Base-by-base conservation (phyloP, 768 basidiomycete genomes). In the Galerina sulciceps region DNA sequence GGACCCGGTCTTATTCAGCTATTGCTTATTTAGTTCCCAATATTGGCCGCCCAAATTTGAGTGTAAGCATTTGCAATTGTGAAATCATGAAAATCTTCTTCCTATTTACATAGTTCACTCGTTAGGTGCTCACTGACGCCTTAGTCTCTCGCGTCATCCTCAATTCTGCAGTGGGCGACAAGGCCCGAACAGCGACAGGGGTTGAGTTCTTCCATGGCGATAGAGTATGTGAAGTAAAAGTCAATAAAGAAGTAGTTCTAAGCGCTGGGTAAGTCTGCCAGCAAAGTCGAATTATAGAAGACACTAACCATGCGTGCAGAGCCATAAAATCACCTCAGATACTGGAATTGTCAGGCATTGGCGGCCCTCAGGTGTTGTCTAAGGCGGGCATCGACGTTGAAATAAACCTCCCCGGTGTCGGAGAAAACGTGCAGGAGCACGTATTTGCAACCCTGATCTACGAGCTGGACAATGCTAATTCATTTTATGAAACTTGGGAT, bases 1-100 rank as follows among this genome's bases (percentile, higher is more conserved):
- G 83, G 77, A 85, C 83, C 15, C 82, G 87, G 51, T 86, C 84
- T 4, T 88, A 88, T 70, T 74, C 86, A 15, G 81, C 83, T 59
- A 79, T 83, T 4, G 86, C 81, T 4, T 88, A 88, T 75, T 81
- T 87, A 67, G 85, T 87, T 17, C 75, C 82, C 4, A 81, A 84
- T 59, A 72, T 53, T 79, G 10, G 84, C 81, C 17, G 86, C 85
- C 79, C 85, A 71, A 75, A 82, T 13, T 69, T 81, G 42, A 75
- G 79, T 15, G 74, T 81, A 53, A 48, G 82, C 84, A 4, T 13
- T 74, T 1, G 11, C 18, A 4, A 26, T 18, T 38, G 34, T 11
- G n/a, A n/a, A n/a, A n/a, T n/a, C n/a, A 18, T 11, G 23, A 11
- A 37, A 5, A 37, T 20, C 14, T 20, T 23, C 18, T 23, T 51